Percentiles rank a stretch among this genome's conserved stretches.
Evolutionary conservation across 495 filamentous ascomycete genomes (phyloP).

Genomic region (Hyaloscypha hepaticicola): DNA sequence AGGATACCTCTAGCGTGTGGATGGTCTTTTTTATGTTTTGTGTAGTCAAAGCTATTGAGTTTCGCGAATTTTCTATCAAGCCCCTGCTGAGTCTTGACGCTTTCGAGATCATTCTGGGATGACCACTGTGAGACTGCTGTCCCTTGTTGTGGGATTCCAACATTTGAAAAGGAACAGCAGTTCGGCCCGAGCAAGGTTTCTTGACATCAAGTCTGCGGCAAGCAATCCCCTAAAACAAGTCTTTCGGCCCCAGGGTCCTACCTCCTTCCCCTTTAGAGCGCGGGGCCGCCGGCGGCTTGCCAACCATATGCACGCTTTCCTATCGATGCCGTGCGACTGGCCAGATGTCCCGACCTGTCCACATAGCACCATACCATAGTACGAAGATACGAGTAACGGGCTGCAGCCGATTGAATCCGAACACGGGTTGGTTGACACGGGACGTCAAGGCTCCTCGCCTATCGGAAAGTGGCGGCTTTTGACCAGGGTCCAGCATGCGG

Average conservation of each 20-base stretch:
- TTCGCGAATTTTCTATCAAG: no score
- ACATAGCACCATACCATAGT: no score
- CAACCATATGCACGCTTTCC: not conserved
- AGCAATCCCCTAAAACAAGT: no score
- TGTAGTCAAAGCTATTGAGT: no score
- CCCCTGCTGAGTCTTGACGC: no score
- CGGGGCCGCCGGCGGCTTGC: not conserved
- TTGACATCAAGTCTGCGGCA: not conserved
- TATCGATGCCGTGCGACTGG: not conserved
- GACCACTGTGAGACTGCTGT: no score
- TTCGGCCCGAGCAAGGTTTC: not conserved
- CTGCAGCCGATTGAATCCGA: not conserved
- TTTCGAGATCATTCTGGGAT: no score
- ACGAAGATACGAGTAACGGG: not conserved
- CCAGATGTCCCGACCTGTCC: not conserved
- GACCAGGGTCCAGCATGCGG: no score
- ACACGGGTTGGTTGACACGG: not conserved
- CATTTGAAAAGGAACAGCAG: not conserved
- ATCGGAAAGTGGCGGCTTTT: no score
- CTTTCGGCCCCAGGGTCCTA: not conserved
- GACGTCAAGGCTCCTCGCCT: no score
- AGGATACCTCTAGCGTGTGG: no score
- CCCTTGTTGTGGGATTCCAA: not conserved
- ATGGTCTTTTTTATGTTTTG: no score
- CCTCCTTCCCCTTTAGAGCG: not conserved